Evolutionary conservation across 169 alveolate genomes (phyloP).

Genomic region (Plasmodium vivax): DNA sequence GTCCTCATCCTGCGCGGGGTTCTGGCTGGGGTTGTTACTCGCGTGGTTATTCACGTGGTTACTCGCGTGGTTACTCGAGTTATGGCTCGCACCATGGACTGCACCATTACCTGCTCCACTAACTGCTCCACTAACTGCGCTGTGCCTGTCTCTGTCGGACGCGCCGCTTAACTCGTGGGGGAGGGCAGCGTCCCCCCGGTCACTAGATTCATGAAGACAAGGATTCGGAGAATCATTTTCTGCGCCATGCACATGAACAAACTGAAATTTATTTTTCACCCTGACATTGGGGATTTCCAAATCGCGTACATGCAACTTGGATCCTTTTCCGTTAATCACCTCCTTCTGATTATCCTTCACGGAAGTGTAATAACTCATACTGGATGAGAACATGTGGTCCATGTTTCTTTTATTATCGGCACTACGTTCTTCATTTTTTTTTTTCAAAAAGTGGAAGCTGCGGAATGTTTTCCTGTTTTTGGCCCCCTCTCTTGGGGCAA

Average conservation of each 20-base stretch:
- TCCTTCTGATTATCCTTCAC: conserved; percentile 3
- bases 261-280: conserved; percentile 15
- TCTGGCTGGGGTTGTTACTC: not conserved
- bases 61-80: not conserved
- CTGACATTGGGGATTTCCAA: conserved; percentile 14
- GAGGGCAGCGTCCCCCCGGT: not conserved
- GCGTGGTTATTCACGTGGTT: not conserved
- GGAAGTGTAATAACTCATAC: not conserved
- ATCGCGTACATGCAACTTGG: conserved; percentile 2
- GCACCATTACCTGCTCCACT: not conserved
- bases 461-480: not conserved
- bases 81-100: not conserved
- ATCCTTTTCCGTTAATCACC: not conserved
- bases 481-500: not conserved
- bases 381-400: not conserved
- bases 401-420: not conserved
- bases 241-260: not conserved
- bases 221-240: conserved; percentile 11
- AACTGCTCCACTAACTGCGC: not conserved
- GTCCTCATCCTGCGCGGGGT: not conserved
- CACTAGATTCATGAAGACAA: not conserved
- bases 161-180: not conserved
- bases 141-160: not conserved
- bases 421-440: conserved; percentile 9
- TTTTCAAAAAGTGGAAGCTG: not conserved